Evolutionary conservation across 2,329 filamentous ascomycete genomes (phyloP).

Genomic region (Colletotrichum magnum): DNA sequence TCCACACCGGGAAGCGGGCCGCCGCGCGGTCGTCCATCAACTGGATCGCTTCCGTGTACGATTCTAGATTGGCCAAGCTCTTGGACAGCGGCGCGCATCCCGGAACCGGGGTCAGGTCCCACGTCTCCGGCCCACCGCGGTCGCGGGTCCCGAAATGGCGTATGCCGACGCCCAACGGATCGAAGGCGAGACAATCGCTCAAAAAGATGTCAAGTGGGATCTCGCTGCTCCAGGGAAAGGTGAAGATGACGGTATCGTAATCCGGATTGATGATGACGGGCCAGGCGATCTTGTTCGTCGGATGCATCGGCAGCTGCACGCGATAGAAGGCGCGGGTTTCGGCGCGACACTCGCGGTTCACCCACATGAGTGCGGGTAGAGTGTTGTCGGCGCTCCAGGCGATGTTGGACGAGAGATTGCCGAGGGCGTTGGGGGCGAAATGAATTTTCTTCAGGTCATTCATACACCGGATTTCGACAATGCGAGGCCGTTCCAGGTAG

Average conservation of each 20-base stretch:
- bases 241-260: constrained; percentile 42
- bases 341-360: constrained; percentile 41
- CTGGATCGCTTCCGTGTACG: constrained; percentile 40
- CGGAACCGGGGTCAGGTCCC: constrained; percentile 38
- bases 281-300: constrained; percentile 41
- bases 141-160: constrained; percentile 39
- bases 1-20: constrained; percentile 38
- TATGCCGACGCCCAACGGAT: constrained; percentile 35
- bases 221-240: constrained; percentile 41
- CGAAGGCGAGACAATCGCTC: constrained; percentile 39
- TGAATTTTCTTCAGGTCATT: constrained; percentile 40
- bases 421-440: constrained; percentile 34
- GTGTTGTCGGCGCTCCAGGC: constrained; percentile 43
- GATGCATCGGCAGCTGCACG: constrained; percentile 41
- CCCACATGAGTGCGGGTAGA: constrained; percentile 42
- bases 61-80: constrained; percentile 36
- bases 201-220: constrained; percentile 39
- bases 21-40: constrained; percentile 38
- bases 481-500: constrained; percentile 58
- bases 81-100: constrained; percentile 34
- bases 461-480: constrained; percentile 60
- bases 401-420: constrained; percentile 38
- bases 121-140: constrained; percentile 37
- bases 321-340: constrained; percentile 43
- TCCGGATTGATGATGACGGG: constrained; percentile 42